Evolutionary conservation across 441 rosid genomes (phyloP).

Genomic region (Pelargonium citronellum): DNA sequence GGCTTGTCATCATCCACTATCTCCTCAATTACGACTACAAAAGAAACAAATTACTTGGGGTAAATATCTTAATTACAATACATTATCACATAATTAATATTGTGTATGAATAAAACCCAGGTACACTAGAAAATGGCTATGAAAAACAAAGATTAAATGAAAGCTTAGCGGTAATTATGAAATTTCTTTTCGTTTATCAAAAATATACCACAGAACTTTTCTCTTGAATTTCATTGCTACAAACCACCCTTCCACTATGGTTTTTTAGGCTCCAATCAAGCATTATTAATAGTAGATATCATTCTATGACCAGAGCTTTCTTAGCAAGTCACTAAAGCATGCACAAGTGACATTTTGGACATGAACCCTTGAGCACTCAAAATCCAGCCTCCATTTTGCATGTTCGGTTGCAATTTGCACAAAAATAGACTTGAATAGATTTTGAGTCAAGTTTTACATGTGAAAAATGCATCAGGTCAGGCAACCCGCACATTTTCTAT

Average conservation of each 20-base stretch:
- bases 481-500: background rate
- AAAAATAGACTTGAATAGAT: too few relatives aligned
- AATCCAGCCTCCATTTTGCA: too few relatives aligned
- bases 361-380: too few relatives aligned
- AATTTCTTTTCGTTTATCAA: too few relatives aligned
- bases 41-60: background rate
- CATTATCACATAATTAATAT: background rate
- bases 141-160: too few relatives aligned
- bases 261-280: background rate
- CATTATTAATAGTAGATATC: background rate
- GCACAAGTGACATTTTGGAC: background rate
- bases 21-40: slow-evolving; percentile 89
- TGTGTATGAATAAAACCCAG: too few relatives aligned
- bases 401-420: too few relatives aligned
- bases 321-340: background rate
- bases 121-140: too few relatives aligned
- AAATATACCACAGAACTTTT: background rate
- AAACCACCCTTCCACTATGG: background rate
- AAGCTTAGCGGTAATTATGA: too few relatives aligned
- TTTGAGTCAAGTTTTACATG: too few relatives aligned
- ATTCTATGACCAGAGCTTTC: background rate
- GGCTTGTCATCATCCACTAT: slow-evolving; percentile 67
- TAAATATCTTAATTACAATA: background rate
- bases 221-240: background rate
- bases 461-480: too few relatives aligned